Base-by-base conservation (phyloP, 2,329 filamentous ascomycete genomes). In the Microdochium trichocladiopsis region DNA sequence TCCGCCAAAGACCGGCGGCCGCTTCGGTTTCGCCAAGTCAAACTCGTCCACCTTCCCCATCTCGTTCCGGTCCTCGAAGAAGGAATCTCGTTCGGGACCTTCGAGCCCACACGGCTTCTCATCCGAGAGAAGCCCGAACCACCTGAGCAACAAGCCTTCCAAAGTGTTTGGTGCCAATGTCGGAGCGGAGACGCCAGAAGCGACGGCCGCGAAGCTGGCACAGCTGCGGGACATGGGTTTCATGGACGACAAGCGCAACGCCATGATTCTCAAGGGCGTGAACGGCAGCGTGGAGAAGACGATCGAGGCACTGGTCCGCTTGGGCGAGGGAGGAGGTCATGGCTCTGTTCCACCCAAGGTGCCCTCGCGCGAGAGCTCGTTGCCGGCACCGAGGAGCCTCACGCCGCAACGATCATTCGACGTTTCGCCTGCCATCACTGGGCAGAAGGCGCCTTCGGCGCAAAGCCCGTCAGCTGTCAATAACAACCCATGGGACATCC, bases 221-320 rank as follows among this genome's bases (percentile, higher is more conserved):
- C 84, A 83, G 50, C 72, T 99, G 53, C 82, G 84, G 52, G 91
- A 96, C 52, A 95, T 97, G 91, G 94, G 94, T 0, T 99, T 99
- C 62, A 75, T 74, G 3, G 91, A 99, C 64, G 84, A 87, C 43
- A 88, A 87, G 60, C 83, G 88, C 54, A 97, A 96, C 63, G 77
- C 83, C 4, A 83, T 87, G 50, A 84, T 96, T 24, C 72, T 99
- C 18, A 92, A 91, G 65, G 87, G 88, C 2, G 78, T 95, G 25
- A 85, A 87, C 62, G 92, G 93, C 3, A 92, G 94, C 63, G 65
- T 99, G 53, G 90, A 96, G 60, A 87, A 83, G 66, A 84, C 93
- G 0, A 83, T 97, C 47, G 93, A 97, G 68, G 83, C 90, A 18
- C 71, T 99, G 62, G 83, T 94, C 52, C 82, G 90, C 58, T 71